These are phyloP conservation scores for Aurantiochytrium sp. DNA, from an alignment of 108 stramenopile genomes.

Conservation along the genomic window DNA sequence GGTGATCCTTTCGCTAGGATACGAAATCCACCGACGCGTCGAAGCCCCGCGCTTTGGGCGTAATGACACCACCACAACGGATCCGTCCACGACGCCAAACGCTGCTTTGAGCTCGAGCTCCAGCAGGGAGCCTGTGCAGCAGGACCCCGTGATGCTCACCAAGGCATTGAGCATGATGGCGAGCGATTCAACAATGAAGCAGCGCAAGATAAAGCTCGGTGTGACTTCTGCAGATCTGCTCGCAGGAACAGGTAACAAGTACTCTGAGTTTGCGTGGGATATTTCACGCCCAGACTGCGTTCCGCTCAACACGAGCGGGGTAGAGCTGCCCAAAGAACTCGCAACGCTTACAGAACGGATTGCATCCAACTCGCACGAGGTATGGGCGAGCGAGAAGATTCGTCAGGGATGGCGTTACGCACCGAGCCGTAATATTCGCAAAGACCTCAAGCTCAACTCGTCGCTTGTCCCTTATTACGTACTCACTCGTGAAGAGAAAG, in stretches of 20 bases:
- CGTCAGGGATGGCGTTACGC: slow-evolving; percentile 14
- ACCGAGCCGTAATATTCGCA: background rate
- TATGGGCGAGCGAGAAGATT: slow-evolving; percentile 8
- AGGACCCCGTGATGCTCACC: background rate
- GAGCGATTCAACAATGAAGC: background rate
- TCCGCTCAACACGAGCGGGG: background rate
- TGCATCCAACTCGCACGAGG: slow-evolving; percentile 21
- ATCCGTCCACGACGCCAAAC: too few relatives aligned
- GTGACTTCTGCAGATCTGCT: background rate
- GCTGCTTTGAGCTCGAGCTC: too few relatives aligned
- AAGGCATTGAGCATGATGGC: background rate
- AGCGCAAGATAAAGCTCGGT: background rate
- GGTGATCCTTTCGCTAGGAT: background rate
- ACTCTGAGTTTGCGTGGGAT: background rate
- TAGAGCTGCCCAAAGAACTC: background rate
- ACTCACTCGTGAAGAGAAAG: background rate
- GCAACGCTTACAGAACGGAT: background rate
- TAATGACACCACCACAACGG: too few relatives aligned
- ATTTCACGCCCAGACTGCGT: background rate
- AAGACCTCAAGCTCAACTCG: background rate
- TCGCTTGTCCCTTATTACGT: background rate
- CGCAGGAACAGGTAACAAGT: background rate
- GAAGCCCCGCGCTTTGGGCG: background rate
- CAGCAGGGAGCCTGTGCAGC: too few relatives aligned
- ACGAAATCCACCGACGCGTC: background rate